phyloP scores from a whole-genome alignment of 2,329 filamentous ascomycete species.

The Elsinoe necatrix region DNA sequence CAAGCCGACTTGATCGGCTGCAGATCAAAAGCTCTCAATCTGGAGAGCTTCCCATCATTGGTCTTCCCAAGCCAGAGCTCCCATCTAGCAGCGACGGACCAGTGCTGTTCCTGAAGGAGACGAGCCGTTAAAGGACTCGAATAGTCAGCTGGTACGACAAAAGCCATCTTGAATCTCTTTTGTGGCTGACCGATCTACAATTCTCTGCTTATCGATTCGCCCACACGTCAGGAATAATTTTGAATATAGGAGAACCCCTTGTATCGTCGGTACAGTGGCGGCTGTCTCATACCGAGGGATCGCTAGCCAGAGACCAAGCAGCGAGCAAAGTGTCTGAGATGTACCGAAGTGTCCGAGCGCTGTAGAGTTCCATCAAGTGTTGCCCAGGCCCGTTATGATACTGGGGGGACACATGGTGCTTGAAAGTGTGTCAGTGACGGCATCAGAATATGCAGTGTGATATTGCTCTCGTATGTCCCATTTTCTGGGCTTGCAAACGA shows the following conservation, averaged over 20 bases:
- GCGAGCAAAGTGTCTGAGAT: background rate
- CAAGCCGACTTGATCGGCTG: background rate
- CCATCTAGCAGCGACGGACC: background rate
- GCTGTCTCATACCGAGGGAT: constrained; percentile 10
- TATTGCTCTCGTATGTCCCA: no score
- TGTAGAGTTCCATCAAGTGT: background rate
- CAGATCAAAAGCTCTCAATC: constrained; percentile 7
- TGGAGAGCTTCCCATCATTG: constrained; percentile 5
- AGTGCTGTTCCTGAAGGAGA: background rate
- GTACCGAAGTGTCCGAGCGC: background rate
- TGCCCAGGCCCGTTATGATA: background rate
- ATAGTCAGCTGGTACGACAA: background rate
- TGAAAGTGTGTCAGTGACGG: background rate
- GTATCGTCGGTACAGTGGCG: constrained; percentile 6
- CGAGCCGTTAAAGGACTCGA: background rate
- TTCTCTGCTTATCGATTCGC: background rate
- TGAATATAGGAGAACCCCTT: background rate
- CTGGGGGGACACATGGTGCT: background rate
- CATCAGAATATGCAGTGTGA: no score
- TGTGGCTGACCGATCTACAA: background rate
- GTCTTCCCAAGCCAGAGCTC: background rate
- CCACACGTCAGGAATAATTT: background rate
- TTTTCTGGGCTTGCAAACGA: no score
- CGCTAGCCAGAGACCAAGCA: constrained; percentile 4
- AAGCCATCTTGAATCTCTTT: background rate